Conservation (phyloP, 106 monocot genomes). For the Dendrobium huoshanense region DNA sequence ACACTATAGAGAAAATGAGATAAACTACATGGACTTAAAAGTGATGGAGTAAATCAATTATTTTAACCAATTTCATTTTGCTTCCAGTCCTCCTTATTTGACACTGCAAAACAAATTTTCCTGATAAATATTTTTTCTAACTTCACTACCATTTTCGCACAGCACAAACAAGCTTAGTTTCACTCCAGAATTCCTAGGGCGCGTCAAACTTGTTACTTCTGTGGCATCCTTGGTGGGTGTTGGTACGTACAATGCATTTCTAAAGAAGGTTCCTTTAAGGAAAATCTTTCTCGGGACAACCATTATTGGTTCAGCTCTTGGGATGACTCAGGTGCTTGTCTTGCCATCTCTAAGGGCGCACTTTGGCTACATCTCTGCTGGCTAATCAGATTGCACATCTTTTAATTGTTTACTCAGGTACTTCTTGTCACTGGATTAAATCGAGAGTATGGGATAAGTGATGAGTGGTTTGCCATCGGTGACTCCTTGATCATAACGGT, state of each 20-base stretch:
- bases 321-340: slow-evolving; percentile 90
- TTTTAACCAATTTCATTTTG: neutral
- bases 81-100: neutral
- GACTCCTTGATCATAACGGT: slow-evolving; percentile 93
- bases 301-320: slow-evolving; percentile 69
- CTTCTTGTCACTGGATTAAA: slow-evolving; percentile 84
- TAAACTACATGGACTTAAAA: neutral
- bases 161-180: slow-evolving; percentile 94
- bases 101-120: neutral
- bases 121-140: neutral
- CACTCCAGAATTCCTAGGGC: slow-evolving; percentile 92
- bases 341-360: neutral
- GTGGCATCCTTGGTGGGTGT: slow-evolving; percentile 93
- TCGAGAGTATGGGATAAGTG: slow-evolving; percentile 80
- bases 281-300: slow-evolving; percentile 87
- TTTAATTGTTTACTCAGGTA: slow-evolving; percentile 41
- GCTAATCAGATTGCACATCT: neutral
- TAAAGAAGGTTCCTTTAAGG: slow-evolving; percentile 76
- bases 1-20: neutral
- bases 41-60: neutral
- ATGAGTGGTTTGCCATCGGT: slow-evolving; percentile 97
- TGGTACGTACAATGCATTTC: slow-evolving; percentile 70
- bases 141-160: slow-evolving; percentile 15
- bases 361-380: neutral
- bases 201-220: slow-evolving; percentile 94